Base-by-base conservation (phyloP, 192 early-diverging fungal species). In the Endogone sp. region DNA sequence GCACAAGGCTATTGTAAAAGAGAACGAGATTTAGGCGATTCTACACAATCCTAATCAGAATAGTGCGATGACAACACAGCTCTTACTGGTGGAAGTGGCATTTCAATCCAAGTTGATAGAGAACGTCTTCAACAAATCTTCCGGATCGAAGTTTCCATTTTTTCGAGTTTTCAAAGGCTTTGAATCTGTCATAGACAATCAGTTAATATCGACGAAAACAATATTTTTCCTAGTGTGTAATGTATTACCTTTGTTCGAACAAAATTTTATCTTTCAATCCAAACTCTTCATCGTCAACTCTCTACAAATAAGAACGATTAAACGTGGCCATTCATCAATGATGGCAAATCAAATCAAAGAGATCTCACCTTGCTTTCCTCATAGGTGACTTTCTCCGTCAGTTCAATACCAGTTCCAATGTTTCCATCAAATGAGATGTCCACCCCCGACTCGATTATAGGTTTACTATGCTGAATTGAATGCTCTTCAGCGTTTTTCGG, bases 101-200 rank as follows among this genome's bases (percentile, higher is more conserved):
- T 64, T n/a, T 57, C 69, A 64, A 63, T 62, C 69, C 69, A 49
- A 71, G 63, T 30, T 71, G 56, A 57, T 64, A 71, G 8, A 71
- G 63, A n/a, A 71, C 63, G 65, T 71, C 69, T 71, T 71, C 63
- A 56, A 71, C 69, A 56, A 30, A 64, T 62, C 26, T 71, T 13
- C 62, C 69, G 26, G 69, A 64, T 55, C 63, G 3, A 2, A 71
- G 56, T 54, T 57, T 63, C 69, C 69, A 71, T 71, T 71, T 71
- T 28, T 49, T 71, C n/a, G 54, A 64, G 32, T 63, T 64, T 57
- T 71, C 55, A 62, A 71, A 23, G 2, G 20, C 29, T 3, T 56
- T 25, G 58, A 71, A 71, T 58, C 69, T 71, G 56, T 28, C 22
- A 32, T 63, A 62, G 11, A 32, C 29, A 8, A 70, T 4, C 22